Base-by-base conservation (phyloP, 257 asterid species). In the Perilla frutescens region DNA sequence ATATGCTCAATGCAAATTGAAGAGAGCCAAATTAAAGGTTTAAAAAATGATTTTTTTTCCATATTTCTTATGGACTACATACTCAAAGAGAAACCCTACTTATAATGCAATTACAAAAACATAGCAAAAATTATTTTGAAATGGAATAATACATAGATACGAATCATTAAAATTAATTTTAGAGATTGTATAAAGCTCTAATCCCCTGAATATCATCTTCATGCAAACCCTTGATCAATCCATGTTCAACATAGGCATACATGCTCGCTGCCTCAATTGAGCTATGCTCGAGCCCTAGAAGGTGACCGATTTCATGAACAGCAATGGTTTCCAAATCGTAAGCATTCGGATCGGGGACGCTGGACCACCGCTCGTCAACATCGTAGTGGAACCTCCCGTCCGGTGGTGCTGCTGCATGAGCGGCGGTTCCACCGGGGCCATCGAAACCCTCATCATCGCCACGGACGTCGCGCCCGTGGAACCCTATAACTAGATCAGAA, bases 251-350 rank as follows among this genome's bases (percentile, higher is more conserved):
- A 6, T 0, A 2, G n/a, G 84, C 49, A 8, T 7, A 76, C 88
- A 84, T 84, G 5, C 75, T 62, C 5, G 83, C 85, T 9, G 3
- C 68, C 41, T 13, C 53, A 45, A 77, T 71, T 0, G 41, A 4
- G 57, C 82, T 81, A 47, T 84, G 87, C 2, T 62, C 83, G 3
- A 83, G 81, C 13, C 85, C 87, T 6, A 80, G 81, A 50, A 77
- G 77, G 36, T 84, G 85, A 8, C 87, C 87, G 8, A 83, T 77
- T 64, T 83, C 85, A 62, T 83, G 87, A 14, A 83, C 1, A 1
- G 87, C 85, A 47, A 78, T 55, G 0, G 75, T 74, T 59, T 83
- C 76, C 50, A 80, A 41, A 68, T 83, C 76, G 43, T 62, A 40
- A 1, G 26, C n/a, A 20, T 34, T 12, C 0, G 74, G 9, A 3